Evolutionary conservation across 345 rosid species (phyloP).

Genomic region (Xanthoceras sorbifolium): DNA sequence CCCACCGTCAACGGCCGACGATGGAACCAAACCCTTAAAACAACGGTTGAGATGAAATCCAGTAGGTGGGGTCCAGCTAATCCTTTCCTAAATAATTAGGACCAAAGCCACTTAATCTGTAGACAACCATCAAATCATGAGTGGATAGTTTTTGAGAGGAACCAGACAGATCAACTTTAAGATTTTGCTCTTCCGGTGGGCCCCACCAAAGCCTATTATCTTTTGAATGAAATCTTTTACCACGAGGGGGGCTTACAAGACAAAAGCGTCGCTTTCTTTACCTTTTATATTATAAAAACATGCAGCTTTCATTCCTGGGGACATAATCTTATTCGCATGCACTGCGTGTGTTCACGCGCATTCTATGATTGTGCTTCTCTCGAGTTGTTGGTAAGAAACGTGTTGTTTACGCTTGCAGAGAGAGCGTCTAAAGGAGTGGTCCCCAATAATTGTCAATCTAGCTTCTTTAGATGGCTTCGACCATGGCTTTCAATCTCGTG

Average conservation of each 20-base stretch:
- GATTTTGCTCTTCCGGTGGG: conserved; percentile 23
- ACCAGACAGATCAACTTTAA: conserved; percentile 46
- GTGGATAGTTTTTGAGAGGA: conserved; percentile 56
- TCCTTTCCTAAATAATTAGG: conserved; percentile 32
- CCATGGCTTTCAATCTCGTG: not conserved
- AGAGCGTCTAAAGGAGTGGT: not conserved
- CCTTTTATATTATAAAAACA: conserved; percentile 28
- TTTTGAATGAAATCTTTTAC: conserved; percentile 14
- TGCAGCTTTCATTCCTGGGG: not conserved
- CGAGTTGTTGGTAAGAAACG: not conserved
- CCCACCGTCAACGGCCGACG: no score
- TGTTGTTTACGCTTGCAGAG: not conserved
- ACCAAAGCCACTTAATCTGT: conserved; percentile 23
- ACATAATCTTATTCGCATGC: not conserved
- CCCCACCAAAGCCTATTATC: conserved; percentile 14
- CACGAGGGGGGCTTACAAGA: conserved; percentile 25
- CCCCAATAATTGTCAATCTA: not conserved
- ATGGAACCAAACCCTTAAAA: no score
- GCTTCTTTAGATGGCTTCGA: conserved; percentile 8
- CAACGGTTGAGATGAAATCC: conserved; percentile 22
- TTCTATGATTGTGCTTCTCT: not conserved
- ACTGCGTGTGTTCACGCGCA: not conserved
- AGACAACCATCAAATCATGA: conserved; percentile 58
- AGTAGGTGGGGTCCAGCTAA: conserved; percentile 12
- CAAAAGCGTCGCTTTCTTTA: conserved; percentile 40